phyloP scores from a whole-genome alignment of 768 basidiomycete species.

The Lactarius hengduanensis region DNA sequence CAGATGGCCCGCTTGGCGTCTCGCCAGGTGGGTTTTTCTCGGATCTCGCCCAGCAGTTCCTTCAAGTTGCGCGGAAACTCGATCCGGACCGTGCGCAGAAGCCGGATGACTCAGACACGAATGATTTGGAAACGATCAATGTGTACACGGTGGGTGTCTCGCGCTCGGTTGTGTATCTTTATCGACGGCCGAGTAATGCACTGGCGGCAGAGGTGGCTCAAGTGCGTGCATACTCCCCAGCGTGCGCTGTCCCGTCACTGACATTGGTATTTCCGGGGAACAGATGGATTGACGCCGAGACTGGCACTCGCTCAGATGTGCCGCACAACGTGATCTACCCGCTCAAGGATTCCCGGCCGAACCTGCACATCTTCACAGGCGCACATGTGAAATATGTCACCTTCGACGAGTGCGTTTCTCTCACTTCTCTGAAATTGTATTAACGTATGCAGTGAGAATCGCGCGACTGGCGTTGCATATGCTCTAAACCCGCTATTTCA shows the following conservation, averaged over 20 bases:
- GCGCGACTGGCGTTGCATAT: conserved; percentile 43
- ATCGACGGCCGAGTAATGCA: neutral
- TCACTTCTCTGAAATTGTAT: no score
- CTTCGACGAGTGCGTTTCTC: conserved; percentile 36
- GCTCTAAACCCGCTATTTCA: conserved; percentile 33
- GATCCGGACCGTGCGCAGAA: no score
- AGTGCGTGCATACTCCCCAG: conserved; percentile 29
- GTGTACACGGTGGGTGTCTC: conserved; percentile 18
- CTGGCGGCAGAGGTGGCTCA: conserved; percentile 33
- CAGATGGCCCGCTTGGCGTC: no score
- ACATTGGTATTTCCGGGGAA: neutral
- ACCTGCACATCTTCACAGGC: conserved; percentile 37
- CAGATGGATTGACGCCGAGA: conserved; percentile 52
- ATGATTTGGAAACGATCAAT: no score
- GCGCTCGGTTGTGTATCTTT: neutral
- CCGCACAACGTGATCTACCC: conserved; percentile 44
- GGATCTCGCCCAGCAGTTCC: no score
- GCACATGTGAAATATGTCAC: conserved; percentile 38
- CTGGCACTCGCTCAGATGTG: conserved; percentile 55
- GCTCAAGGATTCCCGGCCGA: conserved; percentile 34
- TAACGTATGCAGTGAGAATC: conserved; percentile 32
- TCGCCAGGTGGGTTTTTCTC: no score
- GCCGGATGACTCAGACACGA: no score
- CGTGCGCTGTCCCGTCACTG: neutral
- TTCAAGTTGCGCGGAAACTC: no score